Conservation (phyloP, 2,329 filamentous ascomycete species). For the Diplodia scrobiculata region DNA sequence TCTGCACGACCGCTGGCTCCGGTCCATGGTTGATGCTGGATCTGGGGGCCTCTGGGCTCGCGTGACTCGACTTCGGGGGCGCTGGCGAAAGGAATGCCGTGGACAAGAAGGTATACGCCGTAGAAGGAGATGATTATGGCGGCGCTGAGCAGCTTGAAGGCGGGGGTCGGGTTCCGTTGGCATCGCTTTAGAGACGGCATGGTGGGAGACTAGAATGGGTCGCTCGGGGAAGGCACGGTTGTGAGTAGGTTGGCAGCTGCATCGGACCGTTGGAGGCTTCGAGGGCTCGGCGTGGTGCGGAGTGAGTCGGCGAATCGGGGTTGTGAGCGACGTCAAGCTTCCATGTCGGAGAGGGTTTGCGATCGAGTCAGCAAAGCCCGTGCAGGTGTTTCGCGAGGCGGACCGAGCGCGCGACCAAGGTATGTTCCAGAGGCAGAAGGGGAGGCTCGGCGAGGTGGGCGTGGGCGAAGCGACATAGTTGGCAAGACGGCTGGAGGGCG, state of each 20-base stretch:
- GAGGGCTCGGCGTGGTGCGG: conserved; percentile 4
- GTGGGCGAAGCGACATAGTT: conserved; percentile 26
- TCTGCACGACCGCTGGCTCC: conserved; percentile 44
- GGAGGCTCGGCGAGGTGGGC: conserved; percentile 8
- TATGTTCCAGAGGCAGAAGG: conserved; percentile 16
- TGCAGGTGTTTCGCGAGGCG: background rate
- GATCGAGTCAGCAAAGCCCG: background rate
- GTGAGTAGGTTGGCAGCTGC: background rate
- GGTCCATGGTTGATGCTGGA: conserved; percentile 42
- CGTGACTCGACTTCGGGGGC: background rate
- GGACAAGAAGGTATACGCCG: conserved; percentile 45
- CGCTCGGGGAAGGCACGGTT: conserved; percentile 5
- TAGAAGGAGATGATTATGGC: conserved; percentile 47
- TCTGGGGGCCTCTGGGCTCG: conserved; percentile 34
- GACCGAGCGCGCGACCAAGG: background rate
- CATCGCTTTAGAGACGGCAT: conserved; percentile 35
- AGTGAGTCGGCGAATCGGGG: background rate
- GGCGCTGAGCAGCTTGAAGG: conserved; percentile 48
- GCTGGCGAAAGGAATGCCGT: conserved; percentile 33
- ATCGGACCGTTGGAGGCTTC: conserved; percentile 17
- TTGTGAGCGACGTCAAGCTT: conserved; percentile 18
- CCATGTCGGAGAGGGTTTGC: conserved; percentile 16
- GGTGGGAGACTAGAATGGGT: background rate
- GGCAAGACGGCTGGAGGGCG: conserved; percentile 16
- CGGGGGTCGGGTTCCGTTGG: conserved; percentile 44